Conservation (phyloP, 148 eudicot species). For the Diospyros kaki region DNA sequence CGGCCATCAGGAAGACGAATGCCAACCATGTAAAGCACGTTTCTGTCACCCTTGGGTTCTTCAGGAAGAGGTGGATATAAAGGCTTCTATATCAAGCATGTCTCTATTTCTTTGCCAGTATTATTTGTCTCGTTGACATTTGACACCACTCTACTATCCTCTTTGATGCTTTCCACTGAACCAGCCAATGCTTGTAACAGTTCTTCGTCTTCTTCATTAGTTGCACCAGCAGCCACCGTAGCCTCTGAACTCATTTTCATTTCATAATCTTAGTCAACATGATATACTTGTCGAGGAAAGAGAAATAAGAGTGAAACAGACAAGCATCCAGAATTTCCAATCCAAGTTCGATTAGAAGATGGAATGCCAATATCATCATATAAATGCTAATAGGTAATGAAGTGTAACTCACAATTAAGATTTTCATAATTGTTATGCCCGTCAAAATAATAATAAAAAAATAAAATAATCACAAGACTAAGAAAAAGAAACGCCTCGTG, state of each 20-base stretch:
- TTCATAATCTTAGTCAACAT: background rate
- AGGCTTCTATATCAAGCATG: conserved; percentile 31
- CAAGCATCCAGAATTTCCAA: background rate
- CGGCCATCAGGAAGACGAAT: conserved; percentile 96
- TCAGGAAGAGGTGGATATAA: conserved; percentile 79
- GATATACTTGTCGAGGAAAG: background rate
- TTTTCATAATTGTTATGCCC: too few species aligned
- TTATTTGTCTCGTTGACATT: conserved; percentile 27
- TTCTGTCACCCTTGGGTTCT: conserved; percentile 78
- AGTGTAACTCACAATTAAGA: background rate
- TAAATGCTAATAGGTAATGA: background rate
- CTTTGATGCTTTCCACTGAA: conserved; percentile 57
- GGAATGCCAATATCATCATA: background rate
- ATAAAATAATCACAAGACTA: too few species aligned
- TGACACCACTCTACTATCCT: conserved; percentile 25
- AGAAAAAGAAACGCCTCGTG: too few species aligned
- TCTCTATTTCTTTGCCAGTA: conserved; percentile 34
- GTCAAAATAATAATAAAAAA: too few species aligned
- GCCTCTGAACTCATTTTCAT: conserved; percentile 14
- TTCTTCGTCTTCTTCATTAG: conserved; percentile 65
- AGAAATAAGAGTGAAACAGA: background rate
- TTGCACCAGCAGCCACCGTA: conserved; percentile 35
- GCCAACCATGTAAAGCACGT: conserved; percentile 74
- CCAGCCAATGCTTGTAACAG: conserved; percentile 67
- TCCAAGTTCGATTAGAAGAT: background rate